Base-by-base conservation (phyloP, 805 yeast species). In the Suhomyces kilbournensis region DNA sequence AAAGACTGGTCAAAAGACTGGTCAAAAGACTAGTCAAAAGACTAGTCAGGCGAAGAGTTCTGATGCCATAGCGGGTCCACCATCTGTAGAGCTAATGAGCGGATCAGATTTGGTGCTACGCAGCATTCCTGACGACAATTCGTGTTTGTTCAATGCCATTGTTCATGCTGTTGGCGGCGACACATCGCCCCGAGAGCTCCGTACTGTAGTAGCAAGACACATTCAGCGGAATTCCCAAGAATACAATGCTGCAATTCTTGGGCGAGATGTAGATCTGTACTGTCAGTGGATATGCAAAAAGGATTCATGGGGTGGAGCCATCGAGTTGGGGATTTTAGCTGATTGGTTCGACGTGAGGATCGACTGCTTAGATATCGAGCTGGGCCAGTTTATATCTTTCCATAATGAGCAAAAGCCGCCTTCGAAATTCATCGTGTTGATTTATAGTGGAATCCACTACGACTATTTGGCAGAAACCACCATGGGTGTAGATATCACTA, bases 231-330 rank as follows among this genome's bases (percentile, higher is more conserved):
- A 78, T 19, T 68, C 66, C 1, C 74, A 71, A 2, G 47, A 55
- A 15, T 87, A 82, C 63, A 74, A 72, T 46, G 84, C 78, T 38
- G 85, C 81, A 0, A 77, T 85, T 3, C 68, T 88, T 46, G 91
- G 88, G 2, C 73, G 72, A 53, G 67, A 78, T 0, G 65, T 70
- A 1, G 60, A 62, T 0, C 78, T 79, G 8, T 88, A 88, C 61
- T 67, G 79, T 32, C 55, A 67, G 6, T 88, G 94, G 93, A 88
- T 88, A 20, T 57, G 63, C 45, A 69, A 76, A 51, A 77, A 76
- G 17, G 82, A 76, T 34, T 77, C 86, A 15, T 88, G 94, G 96
- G 96, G 96, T 28, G 96, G 96, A 6, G 93, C 90, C 2, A 86
- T 88, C 46, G 96, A 88, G 62, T 67, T 87, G 45, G 81, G 83